Conservation (phyloP, 106 monocot species). For the Narthecium ossifragum region DNA sequence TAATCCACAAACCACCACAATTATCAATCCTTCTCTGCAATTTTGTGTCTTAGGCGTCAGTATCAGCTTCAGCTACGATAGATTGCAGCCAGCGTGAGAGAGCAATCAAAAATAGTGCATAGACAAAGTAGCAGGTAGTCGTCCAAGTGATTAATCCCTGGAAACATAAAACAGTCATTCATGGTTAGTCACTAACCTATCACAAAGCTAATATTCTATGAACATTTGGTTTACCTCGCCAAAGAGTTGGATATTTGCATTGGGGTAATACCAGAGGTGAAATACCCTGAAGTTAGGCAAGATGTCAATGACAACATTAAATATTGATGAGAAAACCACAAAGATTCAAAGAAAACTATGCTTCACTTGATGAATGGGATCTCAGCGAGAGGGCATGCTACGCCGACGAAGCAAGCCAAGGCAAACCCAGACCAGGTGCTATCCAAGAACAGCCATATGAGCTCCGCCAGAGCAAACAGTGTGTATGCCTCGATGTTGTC, state of each 20-base stretch:
- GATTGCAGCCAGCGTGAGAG: slow-evolving; percentile 45
- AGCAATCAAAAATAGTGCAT: slow-evolving; percentile 51
- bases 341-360: background rate
- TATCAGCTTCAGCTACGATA: slow-evolving; percentile 1
- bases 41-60: too few species aligned
- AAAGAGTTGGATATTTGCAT: slow-evolving; percentile 59
- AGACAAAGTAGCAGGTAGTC: slow-evolving; percentile 70
- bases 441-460: slow-evolving; percentile 55
- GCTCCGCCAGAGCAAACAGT: slow-evolving; percentile 60
- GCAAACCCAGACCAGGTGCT: slow-evolving; percentile 64
- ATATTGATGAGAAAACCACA: background rate
- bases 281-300: slow-evolving; percentile 23
- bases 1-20: too few species aligned
- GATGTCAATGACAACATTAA: background rate
- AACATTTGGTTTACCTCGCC: slow-evolving; percentile 39
- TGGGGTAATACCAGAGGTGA: slow-evolving; percentile 67
- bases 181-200: background rate
- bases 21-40: too few species aligned
- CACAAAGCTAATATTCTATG: background rate
- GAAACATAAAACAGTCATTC: background rate
- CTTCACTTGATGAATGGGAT: slow-evolving; percentile 77
- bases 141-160: slow-evolving; percentile 85
- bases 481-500: slow-evolving; percentile 56
- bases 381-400: slow-evolving; percentile 60
- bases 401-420: slow-evolving; percentile 48